phyloP scores from a whole-genome alignment of 164 flowering plant genomes.

The Nymphaea thermarum region DNA sequence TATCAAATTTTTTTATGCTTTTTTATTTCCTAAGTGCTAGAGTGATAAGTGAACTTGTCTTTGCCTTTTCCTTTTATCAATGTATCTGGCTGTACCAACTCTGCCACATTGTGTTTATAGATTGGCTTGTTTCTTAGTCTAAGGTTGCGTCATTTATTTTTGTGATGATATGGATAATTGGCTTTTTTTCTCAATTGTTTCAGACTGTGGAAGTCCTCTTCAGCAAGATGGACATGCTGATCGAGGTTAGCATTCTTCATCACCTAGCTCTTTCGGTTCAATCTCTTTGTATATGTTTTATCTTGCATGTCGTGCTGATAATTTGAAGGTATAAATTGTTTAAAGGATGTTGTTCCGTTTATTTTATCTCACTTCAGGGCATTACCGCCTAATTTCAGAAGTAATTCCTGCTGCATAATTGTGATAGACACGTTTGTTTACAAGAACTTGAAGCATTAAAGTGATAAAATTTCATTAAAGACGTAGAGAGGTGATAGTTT shows the following conservation, averaged over 20 bases:
- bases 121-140: too few species aligned
- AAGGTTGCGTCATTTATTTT: too few species aligned
- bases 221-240: constrained; percentile 52
- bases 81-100: too few species aligned
- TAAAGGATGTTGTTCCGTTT: too few species aligned
- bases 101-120: too few species aligned
- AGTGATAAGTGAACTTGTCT: too few species aligned
- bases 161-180: too few species aligned
- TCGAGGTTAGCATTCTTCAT: constrained; percentile 52
- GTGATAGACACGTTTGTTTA: neutral
- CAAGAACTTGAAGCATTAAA: neutral
- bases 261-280: neutral
- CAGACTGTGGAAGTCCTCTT: constrained; percentile 93
- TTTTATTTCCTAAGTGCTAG: too few species aligned
- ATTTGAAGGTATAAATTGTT: too few species aligned
- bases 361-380: neutral
- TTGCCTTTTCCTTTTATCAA: too few species aligned
- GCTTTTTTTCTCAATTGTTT: constrained; percentile 6
- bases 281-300: neutral
- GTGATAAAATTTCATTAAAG: neutral
- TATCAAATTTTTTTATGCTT: too few species aligned
- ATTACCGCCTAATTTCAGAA: neutral
- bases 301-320: neutral
- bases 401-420: neutral
- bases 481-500: neutral